Evolutionary conservation across 1,139 yeast genomes (phyloP).

Genomic region (Magnusiomyces ingens): DNA sequence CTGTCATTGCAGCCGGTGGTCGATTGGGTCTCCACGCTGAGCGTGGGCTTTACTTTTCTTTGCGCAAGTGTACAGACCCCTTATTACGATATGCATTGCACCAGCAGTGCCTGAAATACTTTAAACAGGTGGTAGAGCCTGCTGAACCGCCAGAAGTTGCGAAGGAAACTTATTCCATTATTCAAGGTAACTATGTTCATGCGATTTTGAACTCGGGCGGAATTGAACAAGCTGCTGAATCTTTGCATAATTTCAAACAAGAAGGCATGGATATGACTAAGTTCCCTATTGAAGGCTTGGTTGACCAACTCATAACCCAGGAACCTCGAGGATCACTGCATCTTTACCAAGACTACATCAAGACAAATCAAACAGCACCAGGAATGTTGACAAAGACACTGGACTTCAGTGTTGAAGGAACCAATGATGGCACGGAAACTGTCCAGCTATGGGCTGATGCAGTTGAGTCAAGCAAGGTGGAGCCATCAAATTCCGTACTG

Average conservation of each 20-base stretch:
- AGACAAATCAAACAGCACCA: constrained; percentile 2
- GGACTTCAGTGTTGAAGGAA: not conserved
- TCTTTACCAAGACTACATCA: constrained; percentile 4
- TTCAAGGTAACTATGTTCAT: constrained; percentile 9
- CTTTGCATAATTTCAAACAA: not conserved
- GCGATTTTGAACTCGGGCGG: constrained; percentile 8
- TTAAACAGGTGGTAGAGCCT: constrained; percentile 1
- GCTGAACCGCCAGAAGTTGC: constrained; percentile 3
- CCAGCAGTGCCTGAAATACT: constrained; percentile 7
- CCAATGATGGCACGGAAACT: constrained; percentile 3
- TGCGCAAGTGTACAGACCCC: constrained; percentile 14
- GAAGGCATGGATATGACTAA: not conserved
- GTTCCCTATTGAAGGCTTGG: constrained; percentile 7
- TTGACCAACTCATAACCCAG: constrained; percentile 3
- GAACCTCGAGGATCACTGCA: not conserved
- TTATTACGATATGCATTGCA: constrained; percentile 10
- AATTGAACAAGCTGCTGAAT: not conserved
- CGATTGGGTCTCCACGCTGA: constrained; percentile 6
- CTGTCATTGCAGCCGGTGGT: constrained; percentile 2
- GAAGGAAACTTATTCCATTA: not conserved
- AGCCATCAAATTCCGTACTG: constrained; percentile 7
- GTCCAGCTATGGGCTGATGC: constrained; percentile 9
- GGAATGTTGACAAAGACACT: not conserved
- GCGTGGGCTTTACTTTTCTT: constrained; percentile 11
- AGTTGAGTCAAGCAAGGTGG: constrained; percentile 2